Evolutionary conservation across 2,329 filamentous ascomycete genomes (phyloP), one percentile per base, ranked within the genome.

Genomic region (Trichoderma oligosporum): DNA sequence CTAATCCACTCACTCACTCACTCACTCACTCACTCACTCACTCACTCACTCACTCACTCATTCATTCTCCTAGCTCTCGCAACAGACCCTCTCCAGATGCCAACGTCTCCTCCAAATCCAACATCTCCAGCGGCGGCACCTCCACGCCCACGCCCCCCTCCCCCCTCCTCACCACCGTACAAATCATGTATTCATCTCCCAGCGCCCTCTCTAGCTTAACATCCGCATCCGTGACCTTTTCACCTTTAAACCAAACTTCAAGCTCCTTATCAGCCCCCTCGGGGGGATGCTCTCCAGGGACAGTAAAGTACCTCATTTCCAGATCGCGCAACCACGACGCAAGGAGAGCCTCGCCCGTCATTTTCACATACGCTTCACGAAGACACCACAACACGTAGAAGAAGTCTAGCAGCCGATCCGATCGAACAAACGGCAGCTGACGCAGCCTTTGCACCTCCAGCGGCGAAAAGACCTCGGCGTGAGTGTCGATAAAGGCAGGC

Each of bases 381-480:
- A 90, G 79, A 69, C 86, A 89, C 86, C 88, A 93, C 59, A 88
- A 82, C 1, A 87, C 81, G 68, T 91, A 93, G 68, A 93, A 93
- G 53, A 81, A 78, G 4, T 87, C 78, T 25, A 92, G 74, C 66
- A 85, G 85, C 20, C 74, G 78, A 59, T 87, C 85, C 16, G 56
- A 58, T 27, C 60, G 20, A 1, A 27, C 45, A 24, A 71, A 65
- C 12, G 73, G 64, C 47, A 76, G 65, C 48, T 66, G 62, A 68
- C 86, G 86, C 66, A 92, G 84, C 61, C 83, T 80, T 55, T 69
- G 75, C 5, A 81, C 73, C 71, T 93, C 89, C 6, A 75, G 75
- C 1, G 77, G 74, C 4, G 82, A 82, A 65, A 92, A 86, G 31
- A 91, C 85, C 51, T 88, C 86, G 7, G 80, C 78, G 71, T 91